Percentiles rank a stretch among this genome's conserved stretches.
phyloP scores from a whole-genome alignment of 768 basidiomycete species.

The Suillus tomentosus region DNA sequence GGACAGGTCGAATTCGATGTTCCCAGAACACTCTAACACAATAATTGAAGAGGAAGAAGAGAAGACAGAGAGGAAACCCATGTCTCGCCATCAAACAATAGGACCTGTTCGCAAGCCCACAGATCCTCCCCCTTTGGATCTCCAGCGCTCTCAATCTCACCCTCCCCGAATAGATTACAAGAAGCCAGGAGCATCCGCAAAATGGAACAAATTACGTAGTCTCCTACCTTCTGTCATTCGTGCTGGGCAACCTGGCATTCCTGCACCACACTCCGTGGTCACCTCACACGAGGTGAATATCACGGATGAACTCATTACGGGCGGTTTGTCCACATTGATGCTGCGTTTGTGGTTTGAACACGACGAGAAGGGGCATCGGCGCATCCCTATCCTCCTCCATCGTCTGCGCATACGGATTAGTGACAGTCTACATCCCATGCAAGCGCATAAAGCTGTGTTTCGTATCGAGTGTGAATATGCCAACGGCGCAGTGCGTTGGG shows the following conservation, averaged over 20 bases:
- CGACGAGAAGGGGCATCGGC: conserved; percentile 82
- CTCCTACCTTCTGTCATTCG: conserved; percentile 58
- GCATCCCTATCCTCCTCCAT: conserved; percentile 78
- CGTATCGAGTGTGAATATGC: conserved; percentile 97
- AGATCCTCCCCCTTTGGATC: conserved; percentile 13
- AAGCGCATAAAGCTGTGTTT: conserved; percentile 77
- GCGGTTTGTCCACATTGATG: conserved; percentile 79
- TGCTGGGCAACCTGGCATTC: conserved; percentile 31
- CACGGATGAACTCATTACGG: conserved; percentile 78
- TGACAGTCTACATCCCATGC: conserved; percentile 82
- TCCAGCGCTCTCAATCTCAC: conserved; percentile 29
- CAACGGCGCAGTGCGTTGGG: conserved; percentile 91
- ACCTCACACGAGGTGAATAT: conserved; percentile 65
- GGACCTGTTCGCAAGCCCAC: conserved; percentile 10
- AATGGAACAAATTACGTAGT: conserved; percentile 68
- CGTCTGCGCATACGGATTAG: conserved; percentile 82
- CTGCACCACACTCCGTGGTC: conserved; percentile 49
- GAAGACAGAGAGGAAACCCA: conserved; percentile 29
- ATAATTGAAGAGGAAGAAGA: conserved; percentile 33
- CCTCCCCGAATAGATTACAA: conserved; percentile 27
- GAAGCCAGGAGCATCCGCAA: conserved; percentile 34
- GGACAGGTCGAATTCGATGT: conserved; percentile 32
- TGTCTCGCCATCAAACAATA: conserved; percentile 16
- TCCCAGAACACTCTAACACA: conserved; percentile 22
- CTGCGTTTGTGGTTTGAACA: conserved; percentile 83